Percentiles rank a stretch among this genome's conserved stretches.
These are phyloP conservation scores for Beta macrorhiza DNA, from an alignment of 179 eudicot genomes.

Conservation along the genomic window DNA sequence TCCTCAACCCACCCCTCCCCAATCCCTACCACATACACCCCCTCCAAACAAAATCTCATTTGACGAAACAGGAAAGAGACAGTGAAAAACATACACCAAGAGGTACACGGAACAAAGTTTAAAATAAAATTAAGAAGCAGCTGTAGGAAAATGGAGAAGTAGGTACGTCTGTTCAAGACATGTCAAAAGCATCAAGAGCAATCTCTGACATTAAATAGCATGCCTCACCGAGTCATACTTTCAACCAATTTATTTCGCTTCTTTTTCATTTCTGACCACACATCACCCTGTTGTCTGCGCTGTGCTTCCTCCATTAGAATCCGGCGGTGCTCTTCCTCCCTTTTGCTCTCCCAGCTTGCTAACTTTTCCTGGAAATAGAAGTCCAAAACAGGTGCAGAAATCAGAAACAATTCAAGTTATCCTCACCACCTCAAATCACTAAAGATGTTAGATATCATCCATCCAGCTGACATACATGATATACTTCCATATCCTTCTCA, in stretches of 20 bases:
- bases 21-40: too few relatives aligned
- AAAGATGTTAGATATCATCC: slow-evolving; percentile 4
- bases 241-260: slow-evolving; percentile 50
- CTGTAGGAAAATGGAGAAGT: neutral
- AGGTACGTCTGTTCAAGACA: neutral
- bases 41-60: too few relatives aligned
- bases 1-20: too few relatives aligned
- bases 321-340: slow-evolving; percentile 68
- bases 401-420: neutral
- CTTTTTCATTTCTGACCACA: slow-evolving; percentile 46
- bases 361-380: slow-evolving; percentile 49
- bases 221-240: slow-evolving; percentile 56
- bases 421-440: neutral
- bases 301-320: slow-evolving; percentile 79
- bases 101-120: too few relatives aligned
- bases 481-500: slow-evolving; percentile 82
- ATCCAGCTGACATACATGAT: slow-evolving; percentile 47
- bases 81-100: too few relatives aligned
- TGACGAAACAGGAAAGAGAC: too few relatives aligned
- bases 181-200: neutral
- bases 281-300: slow-evolving; percentile 53
- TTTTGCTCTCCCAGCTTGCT: slow-evolving; percentile 60
- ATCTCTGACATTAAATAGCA: slow-evolving; percentile 3
- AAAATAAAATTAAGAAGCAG: neutral
- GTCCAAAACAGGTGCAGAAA: slow-evolving; percentile 11